Evolutionary conservation across 1,139 yeast genomes (phyloP).

Genomic region (Suhomyces panamericanus): DNA sequence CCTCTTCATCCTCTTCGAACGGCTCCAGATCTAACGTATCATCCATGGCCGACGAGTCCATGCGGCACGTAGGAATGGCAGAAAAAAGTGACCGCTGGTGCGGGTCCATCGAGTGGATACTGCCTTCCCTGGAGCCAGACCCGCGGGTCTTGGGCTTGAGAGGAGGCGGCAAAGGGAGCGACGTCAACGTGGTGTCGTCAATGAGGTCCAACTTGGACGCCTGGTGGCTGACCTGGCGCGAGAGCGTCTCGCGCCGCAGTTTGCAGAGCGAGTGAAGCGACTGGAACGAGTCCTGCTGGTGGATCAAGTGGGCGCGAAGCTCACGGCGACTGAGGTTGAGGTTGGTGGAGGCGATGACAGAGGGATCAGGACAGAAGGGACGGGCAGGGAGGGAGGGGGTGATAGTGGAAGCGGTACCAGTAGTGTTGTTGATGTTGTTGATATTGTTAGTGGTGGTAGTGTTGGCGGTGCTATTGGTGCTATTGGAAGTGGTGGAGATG

Average conservation of each 20-base stretch:
- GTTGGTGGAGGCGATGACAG: slow-evolving; percentile 17
- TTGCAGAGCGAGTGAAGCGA: background rate
- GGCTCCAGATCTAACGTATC: slow-evolving; percentile 10
- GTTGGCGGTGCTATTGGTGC: too few relatives aligned
- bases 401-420: background rate
- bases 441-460: too few relatives aligned
- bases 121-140: slow-evolving; percentile 2
- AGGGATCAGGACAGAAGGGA: slow-evolving; percentile 12
- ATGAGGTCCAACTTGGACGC: slow-evolving; percentile 60
- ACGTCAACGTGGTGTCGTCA: slow-evolving; percentile 61
- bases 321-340: slow-evolving; percentile 16
- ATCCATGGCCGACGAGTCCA: slow-evolving; percentile 1
- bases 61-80: background rate
- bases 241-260: slow-evolving; percentile 5
- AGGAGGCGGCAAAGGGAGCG: slow-evolving; percentile 67
- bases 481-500: background rate
- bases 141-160: slow-evolving; percentile 21
- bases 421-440: background rate
- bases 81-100: background rate
- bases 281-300: slow-evolving; percentile 7
- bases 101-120: background rate
- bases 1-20: slow-evolving; percentile 15
- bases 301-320: slow-evolving; percentile 6
- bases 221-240: slow-evolving; percentile 21
- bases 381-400: background rate